Conservation (phyloP, 2,329 filamentous ascomycete genomes). For the Colletotrichum sp. region DNA sequence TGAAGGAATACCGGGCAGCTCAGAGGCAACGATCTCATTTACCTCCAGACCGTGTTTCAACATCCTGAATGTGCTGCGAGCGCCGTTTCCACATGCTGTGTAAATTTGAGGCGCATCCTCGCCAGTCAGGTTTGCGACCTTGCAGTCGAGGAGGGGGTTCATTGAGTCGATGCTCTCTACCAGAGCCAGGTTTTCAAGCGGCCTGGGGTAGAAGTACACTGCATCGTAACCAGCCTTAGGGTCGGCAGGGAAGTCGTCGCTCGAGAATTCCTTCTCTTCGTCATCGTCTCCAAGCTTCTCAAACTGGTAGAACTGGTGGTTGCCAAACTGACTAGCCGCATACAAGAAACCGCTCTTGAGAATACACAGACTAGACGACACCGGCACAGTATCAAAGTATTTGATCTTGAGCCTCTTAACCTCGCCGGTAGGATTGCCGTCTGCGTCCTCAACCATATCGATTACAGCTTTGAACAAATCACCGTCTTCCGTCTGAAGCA, state of each 20-base stretch:
- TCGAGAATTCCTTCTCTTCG: slow-evolving; percentile 84
- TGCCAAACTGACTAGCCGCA: slow-evolving; percentile 88
- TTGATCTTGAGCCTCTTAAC: slow-evolving; percentile 89
- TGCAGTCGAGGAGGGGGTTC: slow-evolving; percentile 90
- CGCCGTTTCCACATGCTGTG: slow-evolving; percentile 85
- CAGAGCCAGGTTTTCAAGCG: slow-evolving; percentile 80
- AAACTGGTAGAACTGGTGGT: slow-evolving; percentile 95
- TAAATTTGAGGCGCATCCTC: slow-evolving; percentile 98
- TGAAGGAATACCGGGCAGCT: slow-evolving; percentile 85
- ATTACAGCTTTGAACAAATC: slow-evolving; percentile 97
- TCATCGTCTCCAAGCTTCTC: slow-evolving; percentile 97
- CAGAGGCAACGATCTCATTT: slow-evolving; percentile 93
- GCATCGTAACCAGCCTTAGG: slow-evolving; percentile 74
- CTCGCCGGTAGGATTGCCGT: slow-evolving; percentile 79
- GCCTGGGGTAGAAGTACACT: slow-evolving; percentile 83
- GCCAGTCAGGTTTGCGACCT: slow-evolving; percentile 86
- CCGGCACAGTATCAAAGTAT: slow-evolving; percentile 95
- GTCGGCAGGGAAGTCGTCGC: slow-evolving; percentile 82
- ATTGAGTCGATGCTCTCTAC: slow-evolving; percentile 87
- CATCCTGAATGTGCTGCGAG: slow-evolving; percentile 87
- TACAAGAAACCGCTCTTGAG: slow-evolving; percentile 96
- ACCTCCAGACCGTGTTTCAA: slow-evolving; percentile 93
- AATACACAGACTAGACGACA: slow-evolving; percentile 87
- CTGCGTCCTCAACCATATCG: slow-evolving; percentile 84
- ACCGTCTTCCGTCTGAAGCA: slow-evolving; percentile 96